These are phyloP conservation scores for Hyaloscypha hepaticicola DNA, from an alignment of 495 filamentous ascomycete species.

Conservation along the genomic window DNA sequence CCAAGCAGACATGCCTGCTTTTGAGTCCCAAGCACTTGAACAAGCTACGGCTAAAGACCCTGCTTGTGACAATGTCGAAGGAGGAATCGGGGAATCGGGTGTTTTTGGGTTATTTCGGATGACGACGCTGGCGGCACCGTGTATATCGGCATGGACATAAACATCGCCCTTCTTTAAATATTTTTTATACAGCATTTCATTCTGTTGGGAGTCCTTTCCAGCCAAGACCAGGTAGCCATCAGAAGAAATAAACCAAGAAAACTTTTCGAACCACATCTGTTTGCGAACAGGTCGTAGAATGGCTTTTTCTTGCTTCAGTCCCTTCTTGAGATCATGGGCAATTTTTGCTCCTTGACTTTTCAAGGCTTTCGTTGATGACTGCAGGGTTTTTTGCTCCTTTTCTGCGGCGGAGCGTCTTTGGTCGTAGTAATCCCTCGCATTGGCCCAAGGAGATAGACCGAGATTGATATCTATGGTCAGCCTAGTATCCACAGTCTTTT, in stretches of 20 bases:
- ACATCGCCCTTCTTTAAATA: slow-evolving; percentile 86
- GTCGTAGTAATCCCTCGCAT: slow-evolving; percentile 88
- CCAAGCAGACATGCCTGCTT: slow-evolving; percentile 91
- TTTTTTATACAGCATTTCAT: slow-evolving; percentile 82
- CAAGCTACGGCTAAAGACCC: slow-evolving; percentile 79
- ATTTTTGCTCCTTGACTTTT: slow-evolving; percentile 91
- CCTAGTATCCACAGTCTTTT: slow-evolving; percentile 44
- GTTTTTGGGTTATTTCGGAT: slow-evolving; percentile 79
- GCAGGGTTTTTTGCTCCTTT: slow-evolving; percentile 82
- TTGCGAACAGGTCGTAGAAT: slow-evolving; percentile 78
- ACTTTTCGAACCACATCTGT: slow-evolving; percentile 95
- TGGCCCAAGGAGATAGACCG: slow-evolving; percentile 75
- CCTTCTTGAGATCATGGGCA: slow-evolving; percentile 76
- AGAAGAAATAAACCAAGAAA: slow-evolving; percentile 89
- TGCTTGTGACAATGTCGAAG: slow-evolving; percentile 87
- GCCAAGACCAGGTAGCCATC: slow-evolving; percentile 91
- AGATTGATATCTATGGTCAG: slow-evolving; percentile 84
- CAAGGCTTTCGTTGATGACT: slow-evolving; percentile 79
- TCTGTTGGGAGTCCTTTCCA: slow-evolving; percentile 85
- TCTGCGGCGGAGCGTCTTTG: slow-evolving; percentile 79
- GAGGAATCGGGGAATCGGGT: slow-evolving; percentile 81
- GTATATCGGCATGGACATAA: slow-evolving; percentile 87
- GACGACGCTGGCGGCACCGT: slow-evolving; percentile 78
- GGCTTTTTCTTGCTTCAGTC: slow-evolving; percentile 88
- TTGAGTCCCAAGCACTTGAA: slow-evolving; percentile 91